These are phyloP conservation scores for Gilbertella persicaria DNA, from an alignment of 371 early-diverging fungal species.

Conservation along the genomic window DNA sequence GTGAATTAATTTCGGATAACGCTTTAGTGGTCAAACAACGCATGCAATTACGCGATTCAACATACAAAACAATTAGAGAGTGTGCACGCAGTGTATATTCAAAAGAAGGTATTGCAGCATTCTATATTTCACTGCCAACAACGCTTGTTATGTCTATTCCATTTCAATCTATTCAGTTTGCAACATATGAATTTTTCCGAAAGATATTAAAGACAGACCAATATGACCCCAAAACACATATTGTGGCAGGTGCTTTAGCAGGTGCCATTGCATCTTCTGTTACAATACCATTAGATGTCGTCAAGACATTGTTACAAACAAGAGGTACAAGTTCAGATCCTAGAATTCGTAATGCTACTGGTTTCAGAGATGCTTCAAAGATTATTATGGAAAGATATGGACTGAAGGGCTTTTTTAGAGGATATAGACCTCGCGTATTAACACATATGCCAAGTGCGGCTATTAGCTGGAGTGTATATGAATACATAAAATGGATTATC, in stretches of 20 bases:
- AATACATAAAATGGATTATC: slow-evolving; percentile 81
- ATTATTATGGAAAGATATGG: slow-evolving; percentile 82
- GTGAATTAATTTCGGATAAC: slow-evolving; percentile 4
- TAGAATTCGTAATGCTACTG: slow-evolving; percentile 68
- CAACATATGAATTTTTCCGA: slow-evolving; percentile 83
- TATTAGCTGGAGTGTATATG: slow-evolving; percentile 92
- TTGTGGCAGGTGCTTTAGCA: slow-evolving; percentile 86
- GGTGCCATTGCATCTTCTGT: slow-evolving; percentile 88
- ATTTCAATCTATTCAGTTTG: slow-evolving; percentile 92
- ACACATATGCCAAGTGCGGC: slow-evolving; percentile 93
- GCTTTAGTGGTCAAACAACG: slow-evolving; percentile 90
- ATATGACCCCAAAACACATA: slow-evolving; percentile 88
- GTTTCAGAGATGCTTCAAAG: slow-evolving; percentile 69
- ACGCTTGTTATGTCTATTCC: slow-evolving; percentile 93
- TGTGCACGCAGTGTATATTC: slow-evolving; percentile 71
- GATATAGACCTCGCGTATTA: slow-evolving; percentile 81
- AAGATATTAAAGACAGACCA: slow-evolving; percentile 69
- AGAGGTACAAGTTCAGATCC: slow-evolving; percentile 74
- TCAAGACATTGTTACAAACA: slow-evolving; percentile 93
- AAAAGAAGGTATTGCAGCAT: slow-evolving; percentile 83
- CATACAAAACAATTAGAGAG: slow-evolving; percentile 65
- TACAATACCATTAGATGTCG: slow-evolving; percentile 94
- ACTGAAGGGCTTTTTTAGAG: slow-evolving; percentile 77
- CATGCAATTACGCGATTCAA: slow-evolving; percentile 85
- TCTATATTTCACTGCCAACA: slow-evolving; percentile 94